A percentile compares a stretch with the other conserved stretches of the same genome.
These are phyloP conservation scores for Chlamydomonas eustigma DNA, from an alignment of 139 green algal genomes.

Conservation along the genomic window DNA sequence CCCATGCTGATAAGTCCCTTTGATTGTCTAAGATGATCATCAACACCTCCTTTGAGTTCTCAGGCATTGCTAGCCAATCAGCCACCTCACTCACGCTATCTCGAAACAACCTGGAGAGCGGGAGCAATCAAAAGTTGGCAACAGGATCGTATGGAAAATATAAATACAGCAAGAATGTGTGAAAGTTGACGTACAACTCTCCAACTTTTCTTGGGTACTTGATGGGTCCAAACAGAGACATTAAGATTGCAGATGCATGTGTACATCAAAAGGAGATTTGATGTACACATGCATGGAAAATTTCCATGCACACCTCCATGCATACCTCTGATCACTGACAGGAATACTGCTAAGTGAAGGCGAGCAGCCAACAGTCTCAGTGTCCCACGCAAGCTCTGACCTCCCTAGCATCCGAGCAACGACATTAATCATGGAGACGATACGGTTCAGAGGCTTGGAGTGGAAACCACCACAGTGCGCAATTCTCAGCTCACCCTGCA, in stretches of 20 bases:
- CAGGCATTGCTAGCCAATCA: constrained; percentile 44
- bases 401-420: constrained; percentile 52
- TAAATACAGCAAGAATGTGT: not conserved
- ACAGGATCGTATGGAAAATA: not conserved
- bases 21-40: not conserved
- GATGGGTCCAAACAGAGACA: not conserved
- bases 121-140: too few relatives aligned
- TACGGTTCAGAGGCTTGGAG: constrained; percentile 38
- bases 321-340: constrained; percentile 50
- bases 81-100: constrained; percentile 52
- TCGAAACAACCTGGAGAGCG: constrained; percentile 16
- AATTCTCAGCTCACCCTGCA: constrained; percentile 57
- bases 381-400: constrained; percentile 59
- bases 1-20: not conserved
- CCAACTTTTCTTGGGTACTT: not conserved
- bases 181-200: not conserved
- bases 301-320: not conserved
- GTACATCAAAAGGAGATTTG: not conserved
- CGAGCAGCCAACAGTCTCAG: constrained; percentile 70
- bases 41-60: not conserved
- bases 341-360: constrained; percentile 65
- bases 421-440: constrained; percentile 58
- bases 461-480: constrained; percentile 76
- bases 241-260: too few relatives aligned
- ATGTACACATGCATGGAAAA: not conserved